Base-by-base conservation (phyloP, 1,139 yeast genomes). In the Candida sojae region DNA sequence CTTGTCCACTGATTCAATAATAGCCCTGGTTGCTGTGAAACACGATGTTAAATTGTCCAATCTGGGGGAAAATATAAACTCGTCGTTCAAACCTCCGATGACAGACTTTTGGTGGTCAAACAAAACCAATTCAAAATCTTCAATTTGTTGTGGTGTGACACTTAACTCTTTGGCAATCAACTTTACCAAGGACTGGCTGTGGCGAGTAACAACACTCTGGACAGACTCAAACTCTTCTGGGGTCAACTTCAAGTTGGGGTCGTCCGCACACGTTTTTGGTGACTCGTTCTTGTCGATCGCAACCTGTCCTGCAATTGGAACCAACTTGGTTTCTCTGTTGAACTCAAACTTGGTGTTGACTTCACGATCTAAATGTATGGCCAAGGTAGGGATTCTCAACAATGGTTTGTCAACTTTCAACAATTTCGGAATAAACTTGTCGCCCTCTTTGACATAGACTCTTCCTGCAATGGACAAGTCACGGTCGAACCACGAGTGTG, bases 381-480 rank as follows among this genome's bases (percentile, higher is more conserved):
- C 99, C 64, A 93, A 76, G 1, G 97, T 91, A 38, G 98, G 99
- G 50, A 93, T 92, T 62, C 97, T 83, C 61, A 93, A 75, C 50
- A 93, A 69, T 1, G 99, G 97, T 64, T 81, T 87, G 57, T 88
- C 83, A 54, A 93, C 78, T 65, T 90, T 88, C 53, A 93, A 80
- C 53, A 93, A 74, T 60, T 77, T 83, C 1, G 96, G 83, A 38
- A 81, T 79, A 53, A 71, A 78, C 45, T 79, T 69, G 17, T 81
- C 85, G 39, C 71, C 84, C 12, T 70, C 73, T 31, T 67, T 65
- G 37, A 80, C 79, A 62, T 86, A 85, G 1, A 93, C 96, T 55
- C 98, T 77, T 12, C 99, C 99, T 7, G 98, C 98, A 51, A 92
- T 74, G 33, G 96, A 81, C 60, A 93, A 76, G 64, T 93, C 98